Evolutionary conservation across 2,329 filamentous ascomycete species (phyloP).

Genomic region (Colletotrichum agaves): DNA sequence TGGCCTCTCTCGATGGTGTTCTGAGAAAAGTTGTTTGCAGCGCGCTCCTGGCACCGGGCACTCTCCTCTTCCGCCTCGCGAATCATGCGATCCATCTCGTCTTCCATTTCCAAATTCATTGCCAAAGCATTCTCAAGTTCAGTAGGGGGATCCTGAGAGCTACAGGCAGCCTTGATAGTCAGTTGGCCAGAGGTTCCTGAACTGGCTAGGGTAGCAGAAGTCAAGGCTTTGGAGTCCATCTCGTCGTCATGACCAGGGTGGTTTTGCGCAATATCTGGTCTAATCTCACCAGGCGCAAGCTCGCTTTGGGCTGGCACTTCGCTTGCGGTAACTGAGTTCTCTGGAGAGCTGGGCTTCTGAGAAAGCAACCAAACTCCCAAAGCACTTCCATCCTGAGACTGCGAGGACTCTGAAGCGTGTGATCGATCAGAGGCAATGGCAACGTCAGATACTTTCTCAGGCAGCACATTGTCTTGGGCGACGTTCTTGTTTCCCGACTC

Average conservation of each 20-base stretch:
- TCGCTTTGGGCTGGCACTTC: neutral
- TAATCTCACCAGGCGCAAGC: neutral
- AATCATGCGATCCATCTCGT: neutral
- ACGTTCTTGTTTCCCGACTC: neutral
- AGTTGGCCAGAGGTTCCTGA: neutral
- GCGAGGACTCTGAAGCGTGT: conserved; percentile 10
- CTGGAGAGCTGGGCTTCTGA: conserved; percentile 20
- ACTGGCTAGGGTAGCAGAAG: neutral
- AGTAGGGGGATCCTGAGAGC: neutral
- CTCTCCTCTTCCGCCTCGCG: neutral
- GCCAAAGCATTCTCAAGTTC: neutral
- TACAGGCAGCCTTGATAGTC: neutral
- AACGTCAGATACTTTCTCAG: neutral
- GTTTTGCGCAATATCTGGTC: neutral
- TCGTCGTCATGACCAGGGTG: neutral
- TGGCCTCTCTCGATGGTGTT: neutral
- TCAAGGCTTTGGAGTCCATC: neutral
- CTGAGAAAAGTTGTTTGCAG: neutral
- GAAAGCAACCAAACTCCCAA: conserved; percentile 30
- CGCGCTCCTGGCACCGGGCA: neutral
- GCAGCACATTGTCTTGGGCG: neutral
- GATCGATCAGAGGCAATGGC: neutral
- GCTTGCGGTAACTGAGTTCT: neutral
- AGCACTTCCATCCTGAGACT: conserved; percentile 24
- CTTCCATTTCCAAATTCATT: neutral